Percentiles rank a stretch among this genome's conserved stretches.
Conservation (phyloP, 805 yeast species). For the Yamadazyma nakazawae region DNA sequence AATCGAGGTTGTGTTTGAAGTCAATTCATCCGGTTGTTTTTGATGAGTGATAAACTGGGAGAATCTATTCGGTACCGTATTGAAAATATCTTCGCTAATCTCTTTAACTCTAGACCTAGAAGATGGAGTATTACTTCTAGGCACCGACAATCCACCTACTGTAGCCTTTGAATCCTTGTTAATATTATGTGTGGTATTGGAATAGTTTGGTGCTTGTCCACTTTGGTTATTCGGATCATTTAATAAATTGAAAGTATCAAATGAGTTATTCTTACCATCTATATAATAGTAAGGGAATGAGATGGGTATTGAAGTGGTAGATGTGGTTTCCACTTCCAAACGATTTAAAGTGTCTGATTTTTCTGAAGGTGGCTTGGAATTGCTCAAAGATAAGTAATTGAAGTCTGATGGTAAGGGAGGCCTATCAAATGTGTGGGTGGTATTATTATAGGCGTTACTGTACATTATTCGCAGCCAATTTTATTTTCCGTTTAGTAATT, state of each 20-base stretch:
- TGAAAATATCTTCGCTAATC: conserved; percentile 12
- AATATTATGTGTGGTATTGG: conserved; percentile 25
- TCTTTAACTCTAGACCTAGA: conserved; percentile 1
- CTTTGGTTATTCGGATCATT: not conserved
- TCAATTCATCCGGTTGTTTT: conserved; percentile 6
- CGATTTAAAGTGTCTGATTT: conserved; percentile 13
- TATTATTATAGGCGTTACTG: not conserved
- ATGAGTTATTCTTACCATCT: conserved; percentile 18
- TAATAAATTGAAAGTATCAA: conserved; percentile 26
- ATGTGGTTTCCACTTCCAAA: conserved; percentile 23
- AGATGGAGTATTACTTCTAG: not conserved
- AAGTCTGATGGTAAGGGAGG: conserved; percentile 7
- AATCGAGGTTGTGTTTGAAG: conserved; percentile 10
- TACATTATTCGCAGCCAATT: conserved; percentile 4
- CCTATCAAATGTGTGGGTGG: conserved; percentile 1
- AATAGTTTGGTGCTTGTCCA: conserved; percentile 17
- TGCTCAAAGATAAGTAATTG: not conserved
- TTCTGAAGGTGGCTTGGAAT: conserved; percentile 4
- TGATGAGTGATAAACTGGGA: conserved; percentile 40
- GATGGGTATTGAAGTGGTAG: conserved; percentile 26
- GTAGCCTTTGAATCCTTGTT: conserved; percentile 1
- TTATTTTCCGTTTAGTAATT: not conserved
- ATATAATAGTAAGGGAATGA: conserved; percentile 27
- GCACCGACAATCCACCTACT: conserved; percentile 3
- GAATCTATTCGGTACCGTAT: conserved; percentile 40